Evolutionary conservation across 2,329 filamentous ascomycete genomes (phyloP).

Genomic region (Aurifilum marmelostoma): DNA sequence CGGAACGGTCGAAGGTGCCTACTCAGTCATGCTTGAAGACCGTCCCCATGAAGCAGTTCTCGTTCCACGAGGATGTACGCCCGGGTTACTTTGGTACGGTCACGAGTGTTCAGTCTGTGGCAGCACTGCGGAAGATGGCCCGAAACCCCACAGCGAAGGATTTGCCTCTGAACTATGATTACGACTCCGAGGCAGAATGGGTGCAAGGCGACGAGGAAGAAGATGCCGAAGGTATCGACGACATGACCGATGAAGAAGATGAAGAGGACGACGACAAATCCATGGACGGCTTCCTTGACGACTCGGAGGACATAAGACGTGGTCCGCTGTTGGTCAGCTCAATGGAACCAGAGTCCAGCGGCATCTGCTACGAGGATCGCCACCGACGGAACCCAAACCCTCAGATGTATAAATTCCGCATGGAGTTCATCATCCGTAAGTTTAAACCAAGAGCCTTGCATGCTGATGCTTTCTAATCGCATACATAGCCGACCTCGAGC

Average conservation of each 20-base stretch:
- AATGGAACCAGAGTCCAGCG: conserved; percentile 76
- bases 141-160: conserved; percentile 55
- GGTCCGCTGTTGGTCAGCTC: conserved; percentile 49
- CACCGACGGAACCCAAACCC: conserved; percentile 50
- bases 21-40: conserved; percentile 48
- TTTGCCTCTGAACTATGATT: conserved; percentile 75
- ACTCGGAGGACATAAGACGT: conserved; percentile 71
- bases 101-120: conserved; percentile 59
- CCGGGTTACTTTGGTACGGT: conserved; percentile 75
- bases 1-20: conserved; percentile 45
- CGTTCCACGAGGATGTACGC: conserved; percentile 67
- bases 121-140: conserved; percentile 55
- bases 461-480: conserved; percentile 30
- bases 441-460: conserved; percentile 29
- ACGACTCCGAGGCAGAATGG: conserved; percentile 87
- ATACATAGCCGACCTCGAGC: conserved; percentile 48
- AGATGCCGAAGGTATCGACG: conserved; percentile 62
- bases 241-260: conserved; percentile 72
- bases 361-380: conserved; percentile 79
- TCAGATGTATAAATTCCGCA: conserved; percentile 63
- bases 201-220: conserved; percentile 72
- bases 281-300: conserved; percentile 88
- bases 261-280: conserved; percentile 74
- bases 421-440: conserved; percentile 76
- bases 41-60: conserved; percentile 66